Conservation (phyloP, 164 flowering plant genomes). For the Saururus chinensis region DNA sequence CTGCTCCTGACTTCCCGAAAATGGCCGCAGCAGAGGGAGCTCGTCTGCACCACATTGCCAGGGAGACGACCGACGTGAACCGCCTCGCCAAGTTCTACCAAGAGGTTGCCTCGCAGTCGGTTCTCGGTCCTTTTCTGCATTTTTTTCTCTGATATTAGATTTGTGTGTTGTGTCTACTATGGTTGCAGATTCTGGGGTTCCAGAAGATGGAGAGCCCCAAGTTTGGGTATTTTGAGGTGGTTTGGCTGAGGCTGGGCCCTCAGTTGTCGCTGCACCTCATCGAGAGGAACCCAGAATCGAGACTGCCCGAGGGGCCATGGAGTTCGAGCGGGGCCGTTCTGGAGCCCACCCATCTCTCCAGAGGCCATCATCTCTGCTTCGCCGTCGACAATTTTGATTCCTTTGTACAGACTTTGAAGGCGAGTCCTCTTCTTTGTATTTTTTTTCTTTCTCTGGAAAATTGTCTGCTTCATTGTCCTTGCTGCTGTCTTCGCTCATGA, state of each 20-base stretch:
- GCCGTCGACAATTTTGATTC: constrained; percentile 61
- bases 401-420: constrained; percentile 58
- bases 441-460: no score
- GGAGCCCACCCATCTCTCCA: constrained; percentile 53
- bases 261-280: constrained; percentile 52
- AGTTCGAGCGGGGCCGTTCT: constrained; percentile 31
- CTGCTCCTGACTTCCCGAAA: not conserved
- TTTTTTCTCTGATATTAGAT: no score
- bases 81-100: constrained; percentile 77
- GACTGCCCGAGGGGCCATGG: constrained; percentile 72
- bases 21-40: constrained; percentile 51
- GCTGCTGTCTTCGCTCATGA: no score
- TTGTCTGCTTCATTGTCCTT: no score
- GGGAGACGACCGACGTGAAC: constrained; percentile 67
- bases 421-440: constrained; percentile 1
- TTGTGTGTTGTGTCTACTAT: no score
- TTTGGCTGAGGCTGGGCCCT: constrained; percentile 56
- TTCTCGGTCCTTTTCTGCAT: not conserved
- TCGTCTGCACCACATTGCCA: constrained; percentile 55
- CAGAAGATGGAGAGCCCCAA: constrained; percentile 66
- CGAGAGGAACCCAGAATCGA: constrained; percentile 40
- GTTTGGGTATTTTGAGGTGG: constrained; percentile 49
- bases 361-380: constrained; percentile 79
- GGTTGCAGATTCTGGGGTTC: constrained; percentile 78
- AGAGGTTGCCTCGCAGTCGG: constrained; percentile 49